phyloP scores from a whole-genome alignment of 495 filamentous ascomycete species.

The Darksidea phi region DNA sequence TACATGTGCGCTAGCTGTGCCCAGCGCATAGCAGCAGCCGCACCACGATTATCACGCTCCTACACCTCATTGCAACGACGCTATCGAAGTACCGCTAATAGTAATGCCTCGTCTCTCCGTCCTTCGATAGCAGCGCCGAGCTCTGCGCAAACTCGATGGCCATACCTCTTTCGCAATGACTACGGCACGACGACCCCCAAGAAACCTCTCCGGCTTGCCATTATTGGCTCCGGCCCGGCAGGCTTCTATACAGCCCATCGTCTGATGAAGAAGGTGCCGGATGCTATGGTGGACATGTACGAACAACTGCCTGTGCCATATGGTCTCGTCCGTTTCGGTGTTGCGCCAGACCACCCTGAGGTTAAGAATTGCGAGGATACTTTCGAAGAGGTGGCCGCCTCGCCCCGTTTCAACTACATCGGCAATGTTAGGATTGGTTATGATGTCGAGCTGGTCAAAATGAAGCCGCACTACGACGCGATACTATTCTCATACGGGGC shows the following conservation, averaged over 20 bases:
- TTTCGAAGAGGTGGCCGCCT: conserved; percentile 81
- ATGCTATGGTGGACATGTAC: conserved; percentile 89
- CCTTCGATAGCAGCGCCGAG: not conserved
- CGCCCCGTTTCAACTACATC: conserved; percentile 82
- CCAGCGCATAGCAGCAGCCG: not conserved
- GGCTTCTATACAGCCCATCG: conserved; percentile 93
- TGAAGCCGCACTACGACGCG: conserved; percentile 85
- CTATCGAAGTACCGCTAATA: not conserved
- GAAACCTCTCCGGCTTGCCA: conserved; percentile 69
- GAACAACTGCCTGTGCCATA: conserved; percentile 90
- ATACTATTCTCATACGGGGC: conserved; percentile 93
- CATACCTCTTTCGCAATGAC: conserved; percentile 15
- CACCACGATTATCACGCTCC: not conserved
- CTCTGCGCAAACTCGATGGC: not conserved
- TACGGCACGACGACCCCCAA: conserved; percentile 36
- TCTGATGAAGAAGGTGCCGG: conserved; percentile 68
- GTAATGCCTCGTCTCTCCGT: not conserved
- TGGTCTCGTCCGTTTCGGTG: conserved; percentile 87
- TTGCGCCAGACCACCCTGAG: conserved; percentile 95
- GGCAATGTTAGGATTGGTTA: conserved; percentile 83
- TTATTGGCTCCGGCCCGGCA: conserved; percentile 92
- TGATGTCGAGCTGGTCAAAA: conserved; percentile 62
- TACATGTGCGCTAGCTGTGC: conserved; percentile 33
- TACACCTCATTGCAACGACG: not conserved
- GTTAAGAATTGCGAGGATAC: conserved; percentile 98